These are phyloP conservation scores for Cadophora malorum DNA, from an alignment of 2,329 filamentous ascomycete genomes.

Conservation along the genomic window DNA sequence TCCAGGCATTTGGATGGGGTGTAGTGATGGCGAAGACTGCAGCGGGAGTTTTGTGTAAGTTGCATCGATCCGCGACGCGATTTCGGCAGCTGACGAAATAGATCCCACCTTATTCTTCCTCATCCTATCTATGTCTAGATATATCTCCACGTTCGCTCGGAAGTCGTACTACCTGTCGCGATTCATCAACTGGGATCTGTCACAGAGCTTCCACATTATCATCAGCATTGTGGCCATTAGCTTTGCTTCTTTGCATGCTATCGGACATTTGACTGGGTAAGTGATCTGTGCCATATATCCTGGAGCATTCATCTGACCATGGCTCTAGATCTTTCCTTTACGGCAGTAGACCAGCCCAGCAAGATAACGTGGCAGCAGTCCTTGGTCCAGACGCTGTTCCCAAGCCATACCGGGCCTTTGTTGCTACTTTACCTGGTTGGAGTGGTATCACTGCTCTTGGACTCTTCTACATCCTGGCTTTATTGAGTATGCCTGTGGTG, in stretches of 20 bases:
- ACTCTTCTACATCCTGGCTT: conserved; percentile 56
- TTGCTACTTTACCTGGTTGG: conserved; percentile 55
- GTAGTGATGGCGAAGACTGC: conserved; percentile 61
- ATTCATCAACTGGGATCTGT: conserved; percentile 63
- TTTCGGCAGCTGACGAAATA: conserved; percentile 7
- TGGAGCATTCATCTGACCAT: not conserved
- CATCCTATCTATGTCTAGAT: conserved; percentile 63
- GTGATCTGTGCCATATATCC: not conserved
- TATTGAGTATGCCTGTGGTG: conserved; percentile 57
- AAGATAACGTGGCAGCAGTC: conserved; percentile 52
- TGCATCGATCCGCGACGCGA: no score
- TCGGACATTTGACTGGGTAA: conserved; percentile 58
- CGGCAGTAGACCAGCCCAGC: conserved; percentile 53
- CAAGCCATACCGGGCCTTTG: conserved; percentile 52
- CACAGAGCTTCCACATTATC: conserved; percentile 61
- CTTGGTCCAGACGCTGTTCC: conserved; percentile 48
- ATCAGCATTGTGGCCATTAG: conserved; percentile 57
- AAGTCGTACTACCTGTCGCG: conserved; percentile 58
- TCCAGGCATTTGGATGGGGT: conserved; percentile 57
- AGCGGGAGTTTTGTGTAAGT: conserved; percentile 59
- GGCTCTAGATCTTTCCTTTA: conserved; percentile 52
- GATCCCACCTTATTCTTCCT: conserved; percentile 63
- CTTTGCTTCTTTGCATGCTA: conserved; percentile 59
- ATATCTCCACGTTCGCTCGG: conserved; percentile 59
- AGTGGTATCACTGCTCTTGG: conserved; percentile 56